Base-by-base conservation (phyloP, 345 rosid genomes). In the Salix exigua region DNA sequence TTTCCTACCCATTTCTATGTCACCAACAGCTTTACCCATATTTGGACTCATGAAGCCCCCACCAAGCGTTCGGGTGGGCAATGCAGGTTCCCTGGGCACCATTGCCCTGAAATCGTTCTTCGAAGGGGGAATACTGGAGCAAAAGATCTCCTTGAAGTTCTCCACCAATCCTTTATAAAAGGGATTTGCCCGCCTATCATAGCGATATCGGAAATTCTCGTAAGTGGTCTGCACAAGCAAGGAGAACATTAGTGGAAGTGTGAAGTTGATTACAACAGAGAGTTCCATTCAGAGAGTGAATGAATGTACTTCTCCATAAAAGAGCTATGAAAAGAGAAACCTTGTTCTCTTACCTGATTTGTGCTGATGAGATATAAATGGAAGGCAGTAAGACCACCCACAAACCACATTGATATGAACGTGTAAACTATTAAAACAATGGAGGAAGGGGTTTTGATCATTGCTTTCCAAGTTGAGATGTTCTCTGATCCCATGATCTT, bases 1-100 rank as follows among this genome's bases (percentile, higher is more conserved):
- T 66, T 93, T 95, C 82, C 99, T 89, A 51, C 99, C 97, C 97
- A 91, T 91, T 78, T 95, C 99, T 72, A 95, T 93, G 83, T 95
- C 96, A 87, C 90, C 97, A 14, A 81, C 89, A 4, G 90, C 90
- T 82, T 89, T 93, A 61, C 97, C 99, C 94, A 93, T 91, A 85
- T 89, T 95, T 40, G 98, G 99, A 81, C 98, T 95, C 97, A 91
- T 93, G 71, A 93, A 95, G 66, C 98, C 91, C 5, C 94, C 91
- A 21, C 88, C 90, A 44, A 85, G 83, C 5, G 89, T 64, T 79
- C 94, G 87, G 23, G 88, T 79, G 67, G 96, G 89, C 66, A 89
- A 73, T 19, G 82, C 87, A 33, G 92, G 91, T 76, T 95, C 99
- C 64, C 53, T 84, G 19, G 84, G 82, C 78, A 90, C 86, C 81